Base-by-base conservation (phyloP, 495 filamentous ascomycete genomes). In the Aspergillus saccharolyticus region DNA sequence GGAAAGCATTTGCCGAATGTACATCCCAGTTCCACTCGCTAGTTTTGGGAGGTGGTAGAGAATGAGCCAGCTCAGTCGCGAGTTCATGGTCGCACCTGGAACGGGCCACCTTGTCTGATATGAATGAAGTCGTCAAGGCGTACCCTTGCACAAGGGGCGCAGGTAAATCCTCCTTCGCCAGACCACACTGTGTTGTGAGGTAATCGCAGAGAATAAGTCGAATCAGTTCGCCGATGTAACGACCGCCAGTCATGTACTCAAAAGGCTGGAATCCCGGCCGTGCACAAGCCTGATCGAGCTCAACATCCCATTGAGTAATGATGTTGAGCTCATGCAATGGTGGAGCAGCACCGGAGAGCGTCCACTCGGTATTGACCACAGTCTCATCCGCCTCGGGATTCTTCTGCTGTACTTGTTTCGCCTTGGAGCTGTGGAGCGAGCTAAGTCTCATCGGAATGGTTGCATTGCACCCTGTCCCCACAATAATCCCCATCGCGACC, bases 331-430 rank as follows among this genome's bases (percentile, higher is more conserved):
- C 81, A 19, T 76, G 72, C 9, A 95, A 73, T 2, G 89, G 86
- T 16, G 80, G 78, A 10, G 83, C 80, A 3, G 88, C 82, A 8
- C 90, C 90, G 3, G 82, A 84, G 57, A 95, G 91, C 51, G 86
- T 88, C 88, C 87, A 91, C 70, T 95, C 90, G 1, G 90, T 95
- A 71, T 95, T 94, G 44, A 94, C 80, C 0, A 91, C 81, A 3
- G 91, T 87, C 56, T 84, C 76, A 42, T 83, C 74, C 3, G 79
- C 79, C 10, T 61, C 78, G 0, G 75, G 64, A 25, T 74, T 59
- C 64, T 69, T 75, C 24, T 67, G 54, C 51, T 63, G 67, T 46
- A 76, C 70, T 45, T 69, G 63, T 56, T 75, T 69, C 66, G 75
- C 72, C 63, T 92, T 92, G 60, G 74, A 80, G 25, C 80, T 77